These are phyloP conservation scores for Phytophthora nicotianae DNA, from an alignment of 352 stramenopile species.

Conservation along the genomic window DNA sequence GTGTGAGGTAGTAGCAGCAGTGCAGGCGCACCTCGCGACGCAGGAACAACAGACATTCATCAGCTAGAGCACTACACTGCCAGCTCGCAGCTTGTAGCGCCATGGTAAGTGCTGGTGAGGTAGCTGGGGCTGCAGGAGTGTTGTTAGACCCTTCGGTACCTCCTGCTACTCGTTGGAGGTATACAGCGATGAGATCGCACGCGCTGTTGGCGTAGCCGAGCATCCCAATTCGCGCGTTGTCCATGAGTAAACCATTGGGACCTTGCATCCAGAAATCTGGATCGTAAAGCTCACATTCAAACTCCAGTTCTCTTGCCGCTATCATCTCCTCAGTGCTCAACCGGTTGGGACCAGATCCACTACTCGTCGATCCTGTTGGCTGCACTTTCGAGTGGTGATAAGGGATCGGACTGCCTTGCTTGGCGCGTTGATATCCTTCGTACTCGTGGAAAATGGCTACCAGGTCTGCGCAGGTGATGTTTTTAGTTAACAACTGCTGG, in stretches of 20 bases:
- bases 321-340: conserved; percentile 46
- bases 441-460: conserved; percentile 69
- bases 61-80: conserved; percentile 73
- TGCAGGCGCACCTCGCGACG: conserved; percentile 77
- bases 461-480: conserved; percentile 62
- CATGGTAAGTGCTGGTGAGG: conserved; percentile 37
- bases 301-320: conserved; percentile 59
- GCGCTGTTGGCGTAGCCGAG: conserved; percentile 81
- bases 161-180: conserved; percentile 41
- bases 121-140: conserved; percentile 20
- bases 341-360: conserved; percentile 1
- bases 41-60: conserved; percentile 81
- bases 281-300: conserved; percentile 70
- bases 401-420: conserved; percentile 56
- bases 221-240: conserved; percentile 79
- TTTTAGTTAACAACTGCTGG: conserved; percentile 53
- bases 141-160: conserved; percentile 23
- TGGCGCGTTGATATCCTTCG: conserved; percentile 65
- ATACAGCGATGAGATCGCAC: conserved; percentile 70
- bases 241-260: conserved; percentile 62
- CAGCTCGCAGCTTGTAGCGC: conserved; percentile 65
- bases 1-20: conserved; percentile 81
- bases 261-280: conserved; percentile 56
- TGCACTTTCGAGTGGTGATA: conserved; percentile 58
- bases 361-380: conserved; percentile 4